These are phyloP conservation scores for Dittrichia graveolens DNA, from an alignment of 129 eudicot species.

Conservation along the genomic window DNA sequence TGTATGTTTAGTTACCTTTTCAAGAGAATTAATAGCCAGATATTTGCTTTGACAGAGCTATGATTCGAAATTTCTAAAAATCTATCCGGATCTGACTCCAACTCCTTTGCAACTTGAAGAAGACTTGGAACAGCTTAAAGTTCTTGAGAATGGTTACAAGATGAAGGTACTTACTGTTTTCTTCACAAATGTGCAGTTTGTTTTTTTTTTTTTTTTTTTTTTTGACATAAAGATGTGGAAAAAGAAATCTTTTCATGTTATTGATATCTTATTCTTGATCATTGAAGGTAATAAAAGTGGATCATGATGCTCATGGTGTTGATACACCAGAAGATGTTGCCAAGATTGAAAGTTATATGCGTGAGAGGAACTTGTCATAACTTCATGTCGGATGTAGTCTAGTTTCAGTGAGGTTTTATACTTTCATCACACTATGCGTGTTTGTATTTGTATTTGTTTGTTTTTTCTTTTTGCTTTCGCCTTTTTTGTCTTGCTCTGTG, in stretches of 20 bases:
- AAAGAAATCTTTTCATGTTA: background rate
- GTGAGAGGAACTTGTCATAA: conserved; percentile 76
- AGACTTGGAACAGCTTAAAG: conserved; percentile 96
- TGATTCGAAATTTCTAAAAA: conserved; percentile 69
- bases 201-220: background rate
- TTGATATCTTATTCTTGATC: background rate
- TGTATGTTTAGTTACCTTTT: background rate
- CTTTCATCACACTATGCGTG: conserved; percentile 1
- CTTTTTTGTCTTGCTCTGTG: background rate
- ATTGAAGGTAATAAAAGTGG: conserved; percentile 85
- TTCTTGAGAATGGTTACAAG: conserved; percentile 96
- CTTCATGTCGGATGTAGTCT: conserved; percentile 1
- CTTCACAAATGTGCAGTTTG: background rate
- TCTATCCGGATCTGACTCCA: conserved; percentile 75
- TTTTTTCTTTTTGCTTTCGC: background rate
- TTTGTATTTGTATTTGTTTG: background rate
- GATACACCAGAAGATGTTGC: conserved; percentile 94
- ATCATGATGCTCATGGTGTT: conserved; percentile 93
- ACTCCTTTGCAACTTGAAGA: conserved; percentile 96
- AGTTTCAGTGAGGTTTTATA: background rate
- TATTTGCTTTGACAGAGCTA: conserved; percentile 52
- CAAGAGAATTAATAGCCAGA: conserved; percentile 2
- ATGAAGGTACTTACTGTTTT: conserved; percentile 67
- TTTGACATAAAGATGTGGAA: conserved; percentile 15
- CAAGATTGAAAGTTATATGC: conserved; percentile 76